Base-by-base conservation (phyloP, 169 alveolate genomes). In the Plasmodium berghei region DNA sequence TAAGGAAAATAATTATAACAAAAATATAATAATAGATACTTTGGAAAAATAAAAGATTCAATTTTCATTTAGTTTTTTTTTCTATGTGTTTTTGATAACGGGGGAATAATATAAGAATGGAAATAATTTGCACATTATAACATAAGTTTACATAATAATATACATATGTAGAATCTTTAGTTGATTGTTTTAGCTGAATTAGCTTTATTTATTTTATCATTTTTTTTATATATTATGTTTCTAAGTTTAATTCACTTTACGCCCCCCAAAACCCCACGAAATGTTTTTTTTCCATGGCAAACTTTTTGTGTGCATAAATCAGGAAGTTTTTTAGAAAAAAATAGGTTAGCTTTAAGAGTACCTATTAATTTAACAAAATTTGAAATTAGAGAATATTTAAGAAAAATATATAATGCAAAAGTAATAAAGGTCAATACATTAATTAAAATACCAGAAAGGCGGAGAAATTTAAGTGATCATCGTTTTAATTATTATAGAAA, bases 281-380 rank as follows among this genome's bases (percentile, higher is more conserved):
- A 96, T 74, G 96, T 95, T 34, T 96, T 93, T 73, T 96, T 96
- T 89, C 98, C 98, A 24, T 96, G 98, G 98, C 97, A 94, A 16
- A 94, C 70, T 26, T 87, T 95, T 71, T 71, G 92, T 40, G 74
- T 96, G 54, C 97, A 95, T 87, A 94, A 94, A 28, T 90, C 97
- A 22, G 98, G 98, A 10, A 93, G 93, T 34, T 96, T 92, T 69
- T 86, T 96, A 63, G 97, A 96, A 90, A 92, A 93, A 40, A 93
- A 95, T 63, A 88, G 98, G 42, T 61, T 96, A 20, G 97, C 97
- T 24, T 74, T 96, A 54, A 69, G 96, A 46, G 98, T 96, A 10
- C 97, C 97, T n/a, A 93, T 96, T 12, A 94, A 94, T 89, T 74
- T 96, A 59, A 96, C 98, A 40, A 96, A 96, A 90, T 86, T 87